Evolutionary conservation across 495 filamentous ascomycete species (phyloP).

Genomic region (Neurospora sp.): DNA sequence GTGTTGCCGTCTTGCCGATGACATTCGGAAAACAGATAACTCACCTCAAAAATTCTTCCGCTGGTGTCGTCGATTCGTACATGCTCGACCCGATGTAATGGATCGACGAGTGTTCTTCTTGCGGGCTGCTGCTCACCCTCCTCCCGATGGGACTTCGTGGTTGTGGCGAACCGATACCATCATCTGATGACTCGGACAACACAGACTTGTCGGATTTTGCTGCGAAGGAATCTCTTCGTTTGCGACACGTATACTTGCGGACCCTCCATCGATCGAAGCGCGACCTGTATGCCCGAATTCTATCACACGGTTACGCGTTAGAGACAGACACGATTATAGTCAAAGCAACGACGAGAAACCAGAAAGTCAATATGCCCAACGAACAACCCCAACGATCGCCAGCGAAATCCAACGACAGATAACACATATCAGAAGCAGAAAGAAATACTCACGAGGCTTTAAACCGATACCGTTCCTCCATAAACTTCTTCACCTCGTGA

Average conservation of each 20-base stretch:
- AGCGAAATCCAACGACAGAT: too few relatives aligned
- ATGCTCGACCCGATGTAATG: background rate
- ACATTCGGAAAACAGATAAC: background rate
- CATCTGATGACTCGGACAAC: constrained; percentile 1
- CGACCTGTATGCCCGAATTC: constrained; percentile 33
- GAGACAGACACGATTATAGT: background rate
- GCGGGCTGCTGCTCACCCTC: background rate
- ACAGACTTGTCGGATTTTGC: background rate
- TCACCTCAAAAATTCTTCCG: background rate
- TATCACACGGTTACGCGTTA: background rate
- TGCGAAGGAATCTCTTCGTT: constrained; percentile 11
- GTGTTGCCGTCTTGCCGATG: background rate
- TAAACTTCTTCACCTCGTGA: constrained; percentile 29
- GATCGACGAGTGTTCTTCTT: background rate
- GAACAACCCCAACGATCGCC: too few relatives aligned
- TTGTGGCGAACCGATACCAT: background rate
- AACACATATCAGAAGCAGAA: background rate
- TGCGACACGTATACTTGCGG: constrained; percentile 34
- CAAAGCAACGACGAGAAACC: background rate
- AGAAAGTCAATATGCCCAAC: background rate
- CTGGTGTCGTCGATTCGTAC: background rate
- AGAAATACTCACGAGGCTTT: constrained; percentile 32
- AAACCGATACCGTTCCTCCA: constrained; percentile 33
- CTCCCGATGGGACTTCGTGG: background rate
- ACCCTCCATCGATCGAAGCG: constrained; percentile 36